phyloP scores from a whole-genome alignment of 2,329 filamentous ascomycete species.

The Biscogniauxia marginata region DNA sequence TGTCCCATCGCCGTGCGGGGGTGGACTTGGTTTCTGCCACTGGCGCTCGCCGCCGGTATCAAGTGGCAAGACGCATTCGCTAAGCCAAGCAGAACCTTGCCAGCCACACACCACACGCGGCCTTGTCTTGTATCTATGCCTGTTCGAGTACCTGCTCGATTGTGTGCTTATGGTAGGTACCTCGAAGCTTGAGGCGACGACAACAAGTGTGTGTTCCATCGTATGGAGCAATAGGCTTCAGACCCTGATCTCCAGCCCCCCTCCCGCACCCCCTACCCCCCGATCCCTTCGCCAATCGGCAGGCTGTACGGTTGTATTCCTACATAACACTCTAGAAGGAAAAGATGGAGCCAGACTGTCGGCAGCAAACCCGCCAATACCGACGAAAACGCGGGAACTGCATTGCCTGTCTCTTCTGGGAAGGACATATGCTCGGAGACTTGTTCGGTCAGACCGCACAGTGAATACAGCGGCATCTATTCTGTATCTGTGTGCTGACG shows the following conservation, averaged over 20 bases:
- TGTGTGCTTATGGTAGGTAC: too few relatives aligned
- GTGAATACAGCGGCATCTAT: neutral
- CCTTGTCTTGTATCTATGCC: too few relatives aligned
- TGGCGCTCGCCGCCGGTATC: neutral
- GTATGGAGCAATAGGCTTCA: neutral
- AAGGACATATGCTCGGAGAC: neutral
- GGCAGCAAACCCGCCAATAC: neutral
- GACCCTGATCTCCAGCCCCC: neutral
- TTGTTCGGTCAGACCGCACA: neutral
- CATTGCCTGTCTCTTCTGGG: neutral
- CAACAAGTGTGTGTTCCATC: neutral
- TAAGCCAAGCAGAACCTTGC: too few relatives aligned
- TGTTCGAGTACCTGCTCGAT: too few relatives aligned
- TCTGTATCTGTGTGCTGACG: conserved; percentile 14
- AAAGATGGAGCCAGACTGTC: neutral
- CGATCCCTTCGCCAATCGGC: neutral
- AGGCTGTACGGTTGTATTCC: neutral
- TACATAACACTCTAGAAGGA: neutral
- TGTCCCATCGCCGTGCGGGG: neutral
- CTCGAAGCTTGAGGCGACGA: neutral
- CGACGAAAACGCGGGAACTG: neutral
- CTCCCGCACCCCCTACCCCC: too few relatives aligned
- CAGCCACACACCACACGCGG: too few relatives aligned
- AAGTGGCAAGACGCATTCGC: neutral
- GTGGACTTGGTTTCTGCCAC: neutral